Evolutionary conservation across 2,329 filamentous ascomycete genomes (phyloP), one percentile per base, ranked within the genome.

Genomic region (Alternaria tenuissima): DNA sequence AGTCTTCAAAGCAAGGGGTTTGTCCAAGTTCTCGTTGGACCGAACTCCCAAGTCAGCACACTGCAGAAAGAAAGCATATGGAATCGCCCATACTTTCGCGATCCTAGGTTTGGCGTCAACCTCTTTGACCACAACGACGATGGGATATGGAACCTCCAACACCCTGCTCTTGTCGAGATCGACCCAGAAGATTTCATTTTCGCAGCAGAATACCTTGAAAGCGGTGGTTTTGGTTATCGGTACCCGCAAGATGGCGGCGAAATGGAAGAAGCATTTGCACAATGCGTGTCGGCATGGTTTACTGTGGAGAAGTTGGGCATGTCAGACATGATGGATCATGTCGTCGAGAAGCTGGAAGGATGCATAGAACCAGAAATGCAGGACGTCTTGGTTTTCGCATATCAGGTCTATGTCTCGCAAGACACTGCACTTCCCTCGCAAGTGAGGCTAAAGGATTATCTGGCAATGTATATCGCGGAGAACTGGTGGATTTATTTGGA

Each of bases 271-370:
- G 57, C 61, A 0, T 61, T 76, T 14, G 59, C 55, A 0, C 61
- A 75, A 24, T 74, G 72, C 34, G 55, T 62, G 0, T 53, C 62
- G 0, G 69, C 73, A 1, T 77, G 74, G 73, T 41, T 51, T 0
- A 53, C 66, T 1, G 75, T 66, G 0, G 63, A 71, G 12, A 53
- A 51, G 1, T 55, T 77, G 0, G 61, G 57, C 6, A 69, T 76
- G 65, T 53, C 62, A 1, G 73, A 78, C 24, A 49, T 78, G 3
- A 56, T 76, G 3, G 69, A 75, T 0, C 63, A 68, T 20, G 66
- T 76, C 7, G 56, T 67, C 1, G 30, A 60, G 0, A 78, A 77
- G 38, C 32, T 77, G 3, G 39, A 61, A 4, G 1, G 11, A 16
- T 20, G 7, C 3, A 30, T 61, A 5, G 34, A 39, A 5, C 54